phyloP scores from a whole-genome alignment of 2,329 filamentous ascomycete species.

The Diaporthe vaccinii region DNA sequence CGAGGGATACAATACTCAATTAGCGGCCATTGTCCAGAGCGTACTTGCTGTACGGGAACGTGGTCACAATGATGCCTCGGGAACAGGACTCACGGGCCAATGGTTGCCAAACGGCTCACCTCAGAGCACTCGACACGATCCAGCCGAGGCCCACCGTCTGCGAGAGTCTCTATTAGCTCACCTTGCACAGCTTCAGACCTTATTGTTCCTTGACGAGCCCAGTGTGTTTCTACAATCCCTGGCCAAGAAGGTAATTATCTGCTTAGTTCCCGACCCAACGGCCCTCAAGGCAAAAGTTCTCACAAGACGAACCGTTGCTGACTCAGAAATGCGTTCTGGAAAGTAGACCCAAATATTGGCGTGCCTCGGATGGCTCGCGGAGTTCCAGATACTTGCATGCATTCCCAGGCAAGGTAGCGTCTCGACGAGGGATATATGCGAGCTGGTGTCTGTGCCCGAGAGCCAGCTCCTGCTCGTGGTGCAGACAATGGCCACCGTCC shows the following conservation, averaged over 20 bases:
- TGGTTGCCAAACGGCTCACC: not conserved
- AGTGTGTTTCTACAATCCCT: not conserved
- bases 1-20: conserved; percentile 7
- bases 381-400: conserved; percentile 59
- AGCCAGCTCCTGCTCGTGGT: conserved; percentile 53
- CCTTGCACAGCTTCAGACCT: not conserved
- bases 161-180: conserved; percentile 3
- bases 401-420: conserved; percentile 55
- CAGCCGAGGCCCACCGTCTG: not conserved
- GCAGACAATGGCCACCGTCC: conserved; percentile 48
- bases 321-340: not conserved
- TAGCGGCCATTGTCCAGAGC: conserved; percentile 10
- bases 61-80: not conserved
- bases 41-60: not conserved
- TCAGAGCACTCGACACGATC: not conserved
- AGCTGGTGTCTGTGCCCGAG: conserved; percentile 55
- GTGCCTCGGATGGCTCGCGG: conserved; percentile 58
- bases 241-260: not conserved
- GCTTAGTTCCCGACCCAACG: not conserved
- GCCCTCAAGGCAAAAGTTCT: not conserved
- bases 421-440: conserved; percentile 55
- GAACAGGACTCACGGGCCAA: not conserved
- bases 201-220: not conserved
- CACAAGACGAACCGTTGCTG: not conserved
- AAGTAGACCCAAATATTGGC: conserved; percentile 40